A percentile compares a stretch with the other conserved stretches of the same genome.
phyloP scores from a whole-genome alignment of 176 grass and related monocot genomes.

The Bonia amplexicaulis region DNA sequence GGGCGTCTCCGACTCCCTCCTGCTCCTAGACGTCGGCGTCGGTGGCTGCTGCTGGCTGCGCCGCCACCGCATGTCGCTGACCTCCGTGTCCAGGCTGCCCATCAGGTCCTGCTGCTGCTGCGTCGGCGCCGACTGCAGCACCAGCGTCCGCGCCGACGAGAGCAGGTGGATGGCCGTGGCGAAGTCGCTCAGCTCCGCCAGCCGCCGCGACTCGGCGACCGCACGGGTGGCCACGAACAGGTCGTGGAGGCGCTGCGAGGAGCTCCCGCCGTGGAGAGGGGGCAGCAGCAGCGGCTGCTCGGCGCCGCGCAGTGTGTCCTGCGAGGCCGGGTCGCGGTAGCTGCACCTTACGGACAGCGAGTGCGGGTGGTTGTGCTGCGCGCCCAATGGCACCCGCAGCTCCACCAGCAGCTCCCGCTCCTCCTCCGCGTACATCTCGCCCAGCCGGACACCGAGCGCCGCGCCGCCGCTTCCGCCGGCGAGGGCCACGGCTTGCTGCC shows the following conservation, averaged over 20 bases:
- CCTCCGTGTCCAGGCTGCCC: slow-evolving; percentile 54
- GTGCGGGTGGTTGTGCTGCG: slow-evolving; percentile 14
- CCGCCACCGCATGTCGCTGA: slow-evolving; percentile 57
- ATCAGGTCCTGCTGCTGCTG: slow-evolving; percentile 55
- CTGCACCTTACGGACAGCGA: slow-evolving; percentile 52
- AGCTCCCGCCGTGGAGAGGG: neutral
- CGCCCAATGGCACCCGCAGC: slow-evolving; percentile 50
- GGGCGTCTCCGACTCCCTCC: slow-evolving; percentile 1
- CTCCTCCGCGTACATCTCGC: slow-evolving; percentile 89
- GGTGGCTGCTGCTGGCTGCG: slow-evolving; percentile 20
- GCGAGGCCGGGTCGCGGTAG: slow-evolving; percentile 61
- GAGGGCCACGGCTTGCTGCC: slow-evolving; percentile 41
- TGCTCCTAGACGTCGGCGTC: slow-evolving; percentile 26
- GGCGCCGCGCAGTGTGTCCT: slow-evolving; percentile 37
- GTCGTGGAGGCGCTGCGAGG: slow-evolving; percentile 57
- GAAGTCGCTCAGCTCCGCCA: slow-evolving; percentile 69
- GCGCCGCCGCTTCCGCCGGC: slow-evolving; percentile 12
- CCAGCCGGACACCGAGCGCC: slow-evolving; percentile 31
- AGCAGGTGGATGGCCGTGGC: slow-evolving; percentile 69
- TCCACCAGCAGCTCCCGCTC: slow-evolving; percentile 87
- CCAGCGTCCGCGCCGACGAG: slow-evolving; percentile 63
- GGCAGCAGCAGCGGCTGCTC: slow-evolving; percentile 56
- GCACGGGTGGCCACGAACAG: slow-evolving; percentile 83
- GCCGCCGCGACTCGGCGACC: slow-evolving; percentile 67
- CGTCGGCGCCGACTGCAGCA: slow-evolving; percentile 47